These are phyloP conservation scores for Huntiella moniliformis DNA, from an alignment of 2,329 filamentous ascomycete species.

Conservation along the genomic window DNA sequence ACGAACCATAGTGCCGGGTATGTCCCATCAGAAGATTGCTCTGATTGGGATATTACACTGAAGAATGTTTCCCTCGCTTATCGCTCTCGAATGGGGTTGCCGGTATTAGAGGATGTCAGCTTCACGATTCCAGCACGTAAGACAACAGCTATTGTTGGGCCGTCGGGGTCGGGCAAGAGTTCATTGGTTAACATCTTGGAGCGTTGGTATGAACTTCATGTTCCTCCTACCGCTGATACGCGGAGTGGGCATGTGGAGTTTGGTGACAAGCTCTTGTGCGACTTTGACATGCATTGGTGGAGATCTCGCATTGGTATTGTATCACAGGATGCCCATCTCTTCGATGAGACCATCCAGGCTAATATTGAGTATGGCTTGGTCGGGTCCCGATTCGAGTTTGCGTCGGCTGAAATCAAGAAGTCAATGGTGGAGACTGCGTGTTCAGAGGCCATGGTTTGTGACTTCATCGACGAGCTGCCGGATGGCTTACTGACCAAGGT, in stretches of 20 bases:
- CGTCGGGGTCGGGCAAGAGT: conserved; percentile 55
- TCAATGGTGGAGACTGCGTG: conserved; percentile 28
- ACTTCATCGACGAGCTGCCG: conserved; percentile 31
- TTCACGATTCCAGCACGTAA: conserved; percentile 43
- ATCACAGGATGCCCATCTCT: conserved; percentile 49
- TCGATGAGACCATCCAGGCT: conserved; percentile 41
- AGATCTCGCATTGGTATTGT: conserved; percentile 44
- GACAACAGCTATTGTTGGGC: conserved; percentile 54
- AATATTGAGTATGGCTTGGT: conserved; percentile 30
- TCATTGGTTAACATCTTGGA: conserved; percentile 55
- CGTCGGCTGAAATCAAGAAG: conserved; percentile 32
- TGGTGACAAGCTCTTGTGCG: conserved; percentile 32
- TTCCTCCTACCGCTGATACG: conserved; percentile 12
- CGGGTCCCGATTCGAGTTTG: conserved; percentile 21
- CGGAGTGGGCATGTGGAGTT: conserved; percentile 26
- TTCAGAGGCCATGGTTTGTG: conserved; percentile 30
- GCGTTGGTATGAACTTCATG: conserved; percentile 43
- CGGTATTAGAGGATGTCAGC: conserved; percentile 40
- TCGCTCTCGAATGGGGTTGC: conserved; percentile 44
- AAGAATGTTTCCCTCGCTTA: conserved; percentile 54
- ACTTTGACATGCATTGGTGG: conserved; percentile 46
- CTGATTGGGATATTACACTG: conserved; percentile 37
- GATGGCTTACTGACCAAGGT: conserved; percentile 20
- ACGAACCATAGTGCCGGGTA: not conserved
- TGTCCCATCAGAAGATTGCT: conserved; percentile 18